phyloP scores from a whole-genome alignment of 345 rosid species.

The Citrus sp. region DNA sequence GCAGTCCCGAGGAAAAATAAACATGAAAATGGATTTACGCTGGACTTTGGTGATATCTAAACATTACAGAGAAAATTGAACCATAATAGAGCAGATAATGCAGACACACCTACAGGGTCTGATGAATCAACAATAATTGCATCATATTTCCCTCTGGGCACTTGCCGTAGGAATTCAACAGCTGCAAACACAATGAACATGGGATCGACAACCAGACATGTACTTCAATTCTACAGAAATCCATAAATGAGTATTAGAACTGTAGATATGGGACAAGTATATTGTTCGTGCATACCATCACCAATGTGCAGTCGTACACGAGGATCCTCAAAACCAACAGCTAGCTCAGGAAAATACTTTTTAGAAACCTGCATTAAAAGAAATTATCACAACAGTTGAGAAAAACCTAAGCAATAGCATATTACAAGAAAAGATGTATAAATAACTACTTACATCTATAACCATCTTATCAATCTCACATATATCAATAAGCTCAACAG shows the following conservation, averaged over 20 bases:
- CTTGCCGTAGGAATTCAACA: slow-evolving; percentile 62
- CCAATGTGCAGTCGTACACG: slow-evolving; percentile 88
- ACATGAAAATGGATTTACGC: neutral
- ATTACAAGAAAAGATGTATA: neutral
- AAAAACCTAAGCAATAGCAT: neutral
- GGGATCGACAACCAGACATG: slow-evolving; percentile 16
- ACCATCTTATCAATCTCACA: slow-evolving; percentile 98
- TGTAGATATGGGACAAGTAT: neutral
- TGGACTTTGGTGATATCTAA: neutral
- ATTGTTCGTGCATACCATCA: slow-evolving; percentile 62
- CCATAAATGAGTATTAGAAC: neutral
- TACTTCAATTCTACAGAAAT: neutral
- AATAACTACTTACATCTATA: slow-evolving; percentile 68
- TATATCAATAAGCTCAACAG: slow-evolving; percentile 86
- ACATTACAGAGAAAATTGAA: neutral
- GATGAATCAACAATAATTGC: slow-evolving; percentile 95
- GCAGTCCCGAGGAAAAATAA: neutral
- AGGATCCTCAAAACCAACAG: slow-evolving; percentile 92
- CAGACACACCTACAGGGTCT: slow-evolving; percentile 81
- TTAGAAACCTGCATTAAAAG: slow-evolving; percentile 57
- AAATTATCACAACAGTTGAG: neutral
- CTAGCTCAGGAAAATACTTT: slow-evolving; percentile 76
- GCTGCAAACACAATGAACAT: slow-evolving; percentile 48
- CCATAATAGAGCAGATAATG: neutral
- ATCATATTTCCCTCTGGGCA: slow-evolving; percentile 78